phyloP scores from a whole-genome alignment of 345 rosid species.

The Eucalyptus cloeziana region DNA sequence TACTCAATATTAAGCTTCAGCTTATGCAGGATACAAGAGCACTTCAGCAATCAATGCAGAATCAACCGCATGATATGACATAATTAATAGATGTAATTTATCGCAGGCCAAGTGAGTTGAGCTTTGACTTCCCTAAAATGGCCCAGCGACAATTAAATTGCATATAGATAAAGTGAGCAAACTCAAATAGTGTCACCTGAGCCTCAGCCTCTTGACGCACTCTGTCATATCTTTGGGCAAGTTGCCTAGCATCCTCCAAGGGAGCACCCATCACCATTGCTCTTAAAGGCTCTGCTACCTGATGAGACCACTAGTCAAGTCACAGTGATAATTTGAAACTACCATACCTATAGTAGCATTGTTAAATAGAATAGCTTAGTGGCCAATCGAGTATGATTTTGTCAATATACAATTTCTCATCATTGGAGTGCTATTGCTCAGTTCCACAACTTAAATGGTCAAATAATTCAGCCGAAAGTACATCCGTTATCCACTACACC shows the following conservation, averaged over 20 bases:
- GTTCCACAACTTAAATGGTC: not conserved
- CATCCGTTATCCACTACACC: not conserved
- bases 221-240: slow-evolving; percentile 94
- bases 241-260: slow-evolving; percentile 94
- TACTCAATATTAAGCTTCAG: not conserved
- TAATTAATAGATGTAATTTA: not conserved
- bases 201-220: slow-evolving; percentile 95
- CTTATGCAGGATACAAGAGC: not conserved
- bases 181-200: slow-evolving; percentile 39
- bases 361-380: not conserved
- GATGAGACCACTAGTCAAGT: not conserved
- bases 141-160: not conserved
- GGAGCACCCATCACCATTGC: slow-evolving; percentile 99
- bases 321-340: not conserved
- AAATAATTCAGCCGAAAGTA: not conserved
- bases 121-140: not conserved
- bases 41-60: not conserved
- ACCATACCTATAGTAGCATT: not conserved
- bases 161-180: not conserved
- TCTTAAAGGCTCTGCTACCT: slow-evolving; percentile 95
- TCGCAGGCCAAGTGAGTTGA: not conserved
- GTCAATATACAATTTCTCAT: not conserved
- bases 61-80: not conserved
- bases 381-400: not conserved
- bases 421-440: not conserved